Base-by-base conservation (phyloP, 1,284 basidiomycete genomes). In the Sporisorium iseilematis-ciliati region DNA sequence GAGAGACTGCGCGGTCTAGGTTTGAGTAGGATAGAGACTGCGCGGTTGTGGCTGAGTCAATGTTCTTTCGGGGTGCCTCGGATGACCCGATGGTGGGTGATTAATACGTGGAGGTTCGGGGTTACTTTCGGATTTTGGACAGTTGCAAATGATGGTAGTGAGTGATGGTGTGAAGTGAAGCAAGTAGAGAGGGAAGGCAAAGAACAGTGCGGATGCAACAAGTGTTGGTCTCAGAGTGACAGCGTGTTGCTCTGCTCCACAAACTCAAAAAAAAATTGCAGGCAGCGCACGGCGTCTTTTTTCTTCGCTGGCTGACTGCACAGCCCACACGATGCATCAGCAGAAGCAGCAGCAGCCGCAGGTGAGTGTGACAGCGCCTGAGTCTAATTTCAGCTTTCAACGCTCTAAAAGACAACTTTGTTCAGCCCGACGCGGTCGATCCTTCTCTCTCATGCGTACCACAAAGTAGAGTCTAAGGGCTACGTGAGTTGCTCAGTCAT, bases 311-410 rank as follows among this genome's bases (percentile, higher is more conserved):
- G 40, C 49, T 41, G 33, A 26, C 51, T 48, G 53, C 60, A 62
- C 60, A 50, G 60, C 60, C 60, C 60, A 61, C 33, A 49, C 40
- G 43, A 35, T 8, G 42, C 29, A 55, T n/a, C n/a, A n/a, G n/a
- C n/a, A n/a, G n/a, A n/a, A n/a, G n/a, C 35, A 20, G 43, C 43
- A 23, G 23, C 43, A 45, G 43, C 40, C 29, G 29, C 29, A 29
- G n/a, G n/a, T n/a, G n/a, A 8, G 20, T 45, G 42, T 21, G 20
- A 43, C 23, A 25, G 25, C 43, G 29, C 29, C 5, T 29, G 29
- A 46, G 45, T 26, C 25, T 31, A 49, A 31, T 31, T 49, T 49
- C 26, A 6, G 45, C 8, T 16, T 46, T 46, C 18, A 7, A 29
- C 25, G n/a, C 46, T 18, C 26, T 48, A n/a, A 29, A 26, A 18